These are phyloP conservation scores for Austroboletus rostrupii DNA, from an alignment of 1,284 basidiomycete species.

Conservation along the genomic window DNA sequence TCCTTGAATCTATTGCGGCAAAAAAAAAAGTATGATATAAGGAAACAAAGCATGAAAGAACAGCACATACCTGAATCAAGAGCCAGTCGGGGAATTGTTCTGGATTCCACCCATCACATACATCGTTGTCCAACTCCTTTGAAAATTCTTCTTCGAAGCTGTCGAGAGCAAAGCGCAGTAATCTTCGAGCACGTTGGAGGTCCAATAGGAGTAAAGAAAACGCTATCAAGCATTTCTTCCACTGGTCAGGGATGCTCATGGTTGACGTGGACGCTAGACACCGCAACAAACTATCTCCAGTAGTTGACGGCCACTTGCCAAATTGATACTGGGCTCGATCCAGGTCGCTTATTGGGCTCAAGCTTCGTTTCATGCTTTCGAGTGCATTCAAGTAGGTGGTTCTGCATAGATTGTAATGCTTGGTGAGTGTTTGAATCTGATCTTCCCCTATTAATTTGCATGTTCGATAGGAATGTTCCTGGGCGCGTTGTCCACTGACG, in stretches of 20 bases:
- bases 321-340: background rate
- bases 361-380: background rate
- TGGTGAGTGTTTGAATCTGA: background rate
- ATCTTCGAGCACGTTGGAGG: constrained; percentile 24
- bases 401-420: background rate
- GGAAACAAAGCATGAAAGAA: background rate
- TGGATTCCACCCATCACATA: constrained; percentile 11
- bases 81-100: constrained; percentile 38
- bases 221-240: constrained; percentile 24
- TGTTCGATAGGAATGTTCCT: background rate
- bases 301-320: constrained; percentile 23
- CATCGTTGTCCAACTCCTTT: constrained; percentile 17
- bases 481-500: background rate
- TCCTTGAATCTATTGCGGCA: constrained; percentile 37
- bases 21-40: background rate
- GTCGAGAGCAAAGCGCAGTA: background rate
- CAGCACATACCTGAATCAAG: constrained; percentile 37
- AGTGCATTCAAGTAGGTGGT: background rate
- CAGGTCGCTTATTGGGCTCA: background rate
- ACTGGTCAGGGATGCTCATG: constrained; percentile 11
- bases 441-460: too few relatives aligned
- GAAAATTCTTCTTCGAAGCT: background rate
- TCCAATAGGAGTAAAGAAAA: constrained; percentile 28
- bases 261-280: constrained; percentile 14
- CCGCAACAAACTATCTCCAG: constrained; percentile 22